A percentile compares a stretch with the other conserved stretches of the same genome.
Conservation (phyloP, 345 rosid species). For the Lumnitzera littorea region DNA sequence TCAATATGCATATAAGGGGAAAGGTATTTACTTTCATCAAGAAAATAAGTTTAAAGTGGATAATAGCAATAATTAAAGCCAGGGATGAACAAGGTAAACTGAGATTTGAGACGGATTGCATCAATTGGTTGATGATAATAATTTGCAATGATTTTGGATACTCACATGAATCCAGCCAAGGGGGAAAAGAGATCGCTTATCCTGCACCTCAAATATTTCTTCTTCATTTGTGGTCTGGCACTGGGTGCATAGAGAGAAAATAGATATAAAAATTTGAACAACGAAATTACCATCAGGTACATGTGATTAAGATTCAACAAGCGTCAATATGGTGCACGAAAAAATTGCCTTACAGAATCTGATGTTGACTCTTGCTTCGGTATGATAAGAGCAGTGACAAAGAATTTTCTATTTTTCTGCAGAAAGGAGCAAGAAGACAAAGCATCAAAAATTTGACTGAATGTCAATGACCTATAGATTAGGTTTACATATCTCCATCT, state of each 20-base stretch:
- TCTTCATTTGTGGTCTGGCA: conserved; percentile 97
- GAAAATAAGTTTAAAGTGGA: too few species aligned
- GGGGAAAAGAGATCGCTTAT: conserved; percentile 83
- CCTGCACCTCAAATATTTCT: conserved; percentile 97
- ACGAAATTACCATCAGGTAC: not conserved
- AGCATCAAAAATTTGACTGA: conserved; percentile 4
- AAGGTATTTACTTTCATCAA: too few species aligned
- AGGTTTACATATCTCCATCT: not conserved
- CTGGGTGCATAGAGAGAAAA: conserved; percentile 26
- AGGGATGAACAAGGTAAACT: too few species aligned
- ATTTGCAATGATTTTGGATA: conserved; percentile 5
- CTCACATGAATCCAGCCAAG: conserved; percentile 99
- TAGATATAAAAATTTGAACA: not conserved
- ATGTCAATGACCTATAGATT: not conserved
- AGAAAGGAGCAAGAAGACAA: conserved; percentile 15
- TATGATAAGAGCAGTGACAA: conserved; percentile 82
- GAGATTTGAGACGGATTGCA: too few species aligned
- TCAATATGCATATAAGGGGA: too few species aligned
- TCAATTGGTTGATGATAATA: too few species aligned
- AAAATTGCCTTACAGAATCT: conserved; percentile 54
- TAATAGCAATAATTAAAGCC: too few species aligned
- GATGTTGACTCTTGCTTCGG: conserved; percentile 98
- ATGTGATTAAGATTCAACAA: not conserved
- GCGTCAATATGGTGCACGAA: not conserved
- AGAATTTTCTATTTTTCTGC: conserved; percentile 89